Conservation (phyloP, 441 rosid species). For the Corymbia calophylla region DNA sequence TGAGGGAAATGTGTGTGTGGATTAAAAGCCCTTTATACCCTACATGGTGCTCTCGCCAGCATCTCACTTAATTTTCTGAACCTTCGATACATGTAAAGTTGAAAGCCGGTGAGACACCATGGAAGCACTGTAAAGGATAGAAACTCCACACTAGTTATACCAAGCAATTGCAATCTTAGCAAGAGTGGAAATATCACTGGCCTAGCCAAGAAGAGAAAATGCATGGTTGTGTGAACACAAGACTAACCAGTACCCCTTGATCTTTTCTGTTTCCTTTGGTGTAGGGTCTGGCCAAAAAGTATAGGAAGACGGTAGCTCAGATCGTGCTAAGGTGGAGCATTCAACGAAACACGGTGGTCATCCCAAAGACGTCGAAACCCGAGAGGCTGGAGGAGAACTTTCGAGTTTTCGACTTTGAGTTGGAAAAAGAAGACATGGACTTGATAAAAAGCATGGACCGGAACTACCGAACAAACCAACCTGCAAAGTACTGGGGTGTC, state of each 20-base stretch:
- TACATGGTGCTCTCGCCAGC: neutral
- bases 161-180: neutral
- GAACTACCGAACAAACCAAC: constrained; percentile 72
- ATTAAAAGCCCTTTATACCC: neutral
- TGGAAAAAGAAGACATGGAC: constrained; percentile 74
- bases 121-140: neutral
- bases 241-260: neutral
- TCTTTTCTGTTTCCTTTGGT: neutral
- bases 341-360: constrained; percentile 70
- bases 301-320: constrained; percentile 74
- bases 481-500: constrained; percentile 82
- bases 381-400: constrained; percentile 72
- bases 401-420: constrained; percentile 56
- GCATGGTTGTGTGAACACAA: neutral
- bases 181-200: neutral
- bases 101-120: neutral
- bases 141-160: neutral
- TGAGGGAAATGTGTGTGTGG: neutral
- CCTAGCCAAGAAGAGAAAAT: neutral
- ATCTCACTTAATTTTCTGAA: neutral
- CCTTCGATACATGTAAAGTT: neutral
- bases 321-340: constrained; percentile 79
- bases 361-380: constrained; percentile 73
- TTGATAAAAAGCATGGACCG: constrained; percentile 49
- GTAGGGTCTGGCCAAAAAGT: constrained; percentile 67